Percentiles rank a stretch among this genome's conserved stretches.
Evolutionary conservation across 768 basidiomycete genomes (phyloP).

Genomic region (Kondoa subrosea): DNA sequence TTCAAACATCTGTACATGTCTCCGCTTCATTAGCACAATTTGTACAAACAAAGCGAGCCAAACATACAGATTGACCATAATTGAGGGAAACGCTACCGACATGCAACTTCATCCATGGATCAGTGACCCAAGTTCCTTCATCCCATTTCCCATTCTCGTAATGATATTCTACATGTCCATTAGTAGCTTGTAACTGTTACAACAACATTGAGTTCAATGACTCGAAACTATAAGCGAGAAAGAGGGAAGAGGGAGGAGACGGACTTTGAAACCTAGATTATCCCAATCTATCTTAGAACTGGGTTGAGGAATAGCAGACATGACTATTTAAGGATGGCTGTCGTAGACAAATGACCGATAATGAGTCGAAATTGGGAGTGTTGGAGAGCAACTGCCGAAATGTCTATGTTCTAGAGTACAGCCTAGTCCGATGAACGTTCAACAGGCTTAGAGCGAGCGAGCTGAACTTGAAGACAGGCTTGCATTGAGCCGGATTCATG

Average conservation of each 20-base stretch:
- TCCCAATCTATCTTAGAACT: conserved; percentile 18
- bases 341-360: too few species aligned
- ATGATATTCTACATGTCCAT: background rate
- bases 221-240: background rate
- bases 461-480: too few species aligned
- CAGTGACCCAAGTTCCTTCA: conserved; percentile 19
- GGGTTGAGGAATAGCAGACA: conserved; percentile 8
- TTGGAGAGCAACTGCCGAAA: too few species aligned
- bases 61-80: conserved; percentile 23
- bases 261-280: conserved; percentile 21
- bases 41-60: background rate
- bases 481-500: too few species aligned
- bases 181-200: background rate
- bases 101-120: conserved; percentile 23
- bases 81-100: conserved; percentile 22
- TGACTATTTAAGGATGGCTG: background rate
- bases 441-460: too few species aligned
- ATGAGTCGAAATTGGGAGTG: too few species aligned
- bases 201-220: background rate
- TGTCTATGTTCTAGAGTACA: too few species aligned
- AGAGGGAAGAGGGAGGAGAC: conserved; percentile 18
- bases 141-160: conserved; percentile 22
- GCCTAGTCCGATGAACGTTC: too few species aligned
- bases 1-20: conserved; percentile 16
- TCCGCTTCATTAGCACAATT: conserved; percentile 4